A percentile compares a stretch with the other conserved stretches of the same genome.
Conservation (phyloP, 1,284 basidiomycete species). For the Microbotryum violaceum region DNA sequence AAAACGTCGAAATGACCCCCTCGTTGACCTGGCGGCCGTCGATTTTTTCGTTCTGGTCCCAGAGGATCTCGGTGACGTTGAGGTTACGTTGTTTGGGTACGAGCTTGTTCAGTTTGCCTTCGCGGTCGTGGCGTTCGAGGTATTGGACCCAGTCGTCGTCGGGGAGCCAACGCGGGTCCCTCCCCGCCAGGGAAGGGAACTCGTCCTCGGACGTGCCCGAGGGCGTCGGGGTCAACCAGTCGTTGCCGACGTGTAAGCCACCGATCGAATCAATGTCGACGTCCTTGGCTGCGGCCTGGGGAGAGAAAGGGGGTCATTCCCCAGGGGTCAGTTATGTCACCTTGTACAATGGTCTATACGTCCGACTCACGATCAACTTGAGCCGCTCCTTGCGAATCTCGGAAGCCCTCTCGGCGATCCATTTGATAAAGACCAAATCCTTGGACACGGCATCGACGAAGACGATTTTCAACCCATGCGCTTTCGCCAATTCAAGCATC, state of each 20-base stretch:
- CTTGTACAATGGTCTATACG: too few relatives aligned
- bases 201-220: not conserved
- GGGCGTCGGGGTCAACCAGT: constrained; percentile 27
- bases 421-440: constrained; percentile 29
- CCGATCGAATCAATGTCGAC: constrained; percentile 16
- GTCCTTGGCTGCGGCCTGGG: constrained; percentile 5
- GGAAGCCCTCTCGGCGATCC: constrained; percentile 36
- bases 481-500: constrained; percentile 33
- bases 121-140: constrained; percentile 5
- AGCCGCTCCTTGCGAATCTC: constrained; percentile 28
- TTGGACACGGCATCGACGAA: constrained; percentile 36
- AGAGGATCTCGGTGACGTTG: constrained; percentile 26
- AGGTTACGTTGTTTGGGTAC: not conserved
- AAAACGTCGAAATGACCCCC: constrained; percentile 32
- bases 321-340: not conserved
- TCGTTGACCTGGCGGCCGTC: constrained; percentile 28
- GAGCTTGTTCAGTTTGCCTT: constrained; percentile 10
- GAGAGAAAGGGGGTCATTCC: not conserved
- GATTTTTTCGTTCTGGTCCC: constrained; percentile 29
- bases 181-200: too few relatives aligned
- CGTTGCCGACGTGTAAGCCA: constrained; percentile 16
- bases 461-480: constrained; percentile 31
- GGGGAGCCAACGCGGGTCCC: constrained; percentile 3
- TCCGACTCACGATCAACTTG: constrained; percentile 19
- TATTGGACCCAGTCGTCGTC: constrained; percentile 6